Base-by-base conservation (phyloP, 2,329 filamentous ascomycete genomes). In the Hypomyces rosellus region DNA sequence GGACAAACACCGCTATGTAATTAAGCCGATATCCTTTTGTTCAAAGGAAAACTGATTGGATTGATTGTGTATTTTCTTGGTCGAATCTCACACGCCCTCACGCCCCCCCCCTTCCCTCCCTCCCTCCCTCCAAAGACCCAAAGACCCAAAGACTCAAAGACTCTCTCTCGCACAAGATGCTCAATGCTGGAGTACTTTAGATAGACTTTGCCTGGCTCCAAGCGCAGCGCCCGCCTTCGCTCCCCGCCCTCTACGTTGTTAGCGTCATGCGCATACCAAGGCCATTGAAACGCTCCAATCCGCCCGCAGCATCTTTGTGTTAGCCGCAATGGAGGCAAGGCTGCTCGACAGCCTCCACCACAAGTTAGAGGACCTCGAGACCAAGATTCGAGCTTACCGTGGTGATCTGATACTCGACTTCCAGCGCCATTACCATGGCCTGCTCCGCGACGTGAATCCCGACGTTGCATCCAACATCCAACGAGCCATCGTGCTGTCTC, bases 401-500 rank as follows among this genome's bases (percentile, higher is more conserved):
- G 74, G 73, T 61, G 75, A 79, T 55, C 75, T 82, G 72, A 72
- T 76, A 46, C 64, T 70, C 55, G 77, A 83, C 58, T 85, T 83
- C 60, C 69, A 74, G 51, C 73, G 71, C 56, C 77, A 81, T 65
- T 75, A 75, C 54, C 71, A 72, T 50, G 65, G 72, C 45, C 66
- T 80, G 51, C 68, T 84, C 59, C 69, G 68, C 57, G 64, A 74
- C 57, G 68, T 75, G 45, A 67, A 75, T 30, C 65, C 69, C 46
- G 64, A 75, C 57, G 65, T 78, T 55, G 75, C 74, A 34, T 68
- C 63, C 56, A 66, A 67, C 50, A 71, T 81, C 51, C 66, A 71
- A 39, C 67, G 71, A 55, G 66, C 69, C 58, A 71, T 84, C 56
- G 67, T 69, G 47, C 68, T 69, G 49, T 72, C 66, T 20, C 61